Base-by-base conservation (phyloP, 495 filamentous ascomycete genomes). In the Lasiosphaeria hispida region DNA sequence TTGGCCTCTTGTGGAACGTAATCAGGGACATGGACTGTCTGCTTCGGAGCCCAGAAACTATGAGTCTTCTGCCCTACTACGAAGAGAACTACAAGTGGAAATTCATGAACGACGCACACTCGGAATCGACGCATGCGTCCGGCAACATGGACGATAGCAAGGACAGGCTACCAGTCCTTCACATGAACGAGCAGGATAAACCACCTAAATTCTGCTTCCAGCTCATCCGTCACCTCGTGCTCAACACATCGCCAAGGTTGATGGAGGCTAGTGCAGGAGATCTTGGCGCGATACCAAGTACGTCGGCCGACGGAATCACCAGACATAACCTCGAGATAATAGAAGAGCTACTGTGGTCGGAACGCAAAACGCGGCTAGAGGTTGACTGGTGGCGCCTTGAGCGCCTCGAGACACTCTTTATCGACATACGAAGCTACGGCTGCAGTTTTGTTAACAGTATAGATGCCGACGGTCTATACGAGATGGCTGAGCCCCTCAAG, bases 331-430 rank as follows among this genome's bases (percentile, higher is more conserved):
- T 2, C 10, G 45, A 15, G 17, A 19, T 30, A 4, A 38, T 59
- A 18, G 7, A 15, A 13, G 7, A 35, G 7, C 15, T 49, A 10
- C n/a, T 64, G 6, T 1, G 3, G 8, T 41, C 38, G 23, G 62
- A 64, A 55, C 39, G 54, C 15, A 13, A 9, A 8, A 55, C 47
- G 15, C 23, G 44, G 8, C 40, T 65, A 8, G 14, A 40, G n/a
- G 4, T 65, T 19, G 51, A 58, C 17, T 65, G 61, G 48, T 11
- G 23, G 5, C 36, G 38, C 6, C 13, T 65, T 41, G 37, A 39
- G 13, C 17, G 34, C 30, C 42, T 65, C 14, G 63, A 66, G 61
- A 43, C 60, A 9, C 60, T 63, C 13, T 55, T 17, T 18, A 49
- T 66, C 30, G 63, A 66, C n/a, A 34, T 60, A 15, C 54, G 63